Conservation (phyloP, 192 early-diverging fungal genomes). For the Ramicandelaber brevisporus region DNA sequence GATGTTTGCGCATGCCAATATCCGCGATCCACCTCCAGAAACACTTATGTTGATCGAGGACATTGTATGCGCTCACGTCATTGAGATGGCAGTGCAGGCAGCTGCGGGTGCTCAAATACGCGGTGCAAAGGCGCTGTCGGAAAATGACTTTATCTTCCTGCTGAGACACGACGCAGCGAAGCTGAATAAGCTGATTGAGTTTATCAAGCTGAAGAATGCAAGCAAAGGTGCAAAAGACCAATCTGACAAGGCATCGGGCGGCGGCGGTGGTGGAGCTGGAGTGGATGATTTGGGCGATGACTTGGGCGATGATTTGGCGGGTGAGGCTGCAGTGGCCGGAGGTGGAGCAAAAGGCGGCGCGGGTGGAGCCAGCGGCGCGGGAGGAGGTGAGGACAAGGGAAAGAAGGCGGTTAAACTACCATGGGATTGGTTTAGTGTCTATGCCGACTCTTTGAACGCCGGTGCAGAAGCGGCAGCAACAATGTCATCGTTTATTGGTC, state of each 20-base stretch:
- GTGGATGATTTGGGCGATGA: conserved; percentile 22
- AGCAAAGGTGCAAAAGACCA: conserved; percentile 80
- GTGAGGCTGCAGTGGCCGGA: conserved; percentile 3
- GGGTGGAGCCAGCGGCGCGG: too few relatives aligned
- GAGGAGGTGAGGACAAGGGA: too few relatives aligned
- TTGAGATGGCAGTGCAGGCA: conserved; percentile 80
- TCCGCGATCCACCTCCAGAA: conserved; percentile 64
- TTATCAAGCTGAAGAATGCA: conserved; percentile 88
- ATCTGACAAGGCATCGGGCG: too few relatives aligned
- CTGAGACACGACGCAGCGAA: conserved; percentile 87
- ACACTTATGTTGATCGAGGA: conserved; percentile 84
- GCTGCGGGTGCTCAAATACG: conserved; percentile 61
- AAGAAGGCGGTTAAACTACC: too few relatives aligned
- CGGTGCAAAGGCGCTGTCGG: conserved; percentile 45
- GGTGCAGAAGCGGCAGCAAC: too few relatives aligned
- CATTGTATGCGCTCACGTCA: conserved; percentile 80
- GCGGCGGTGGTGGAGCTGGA: conserved; percentile 24
- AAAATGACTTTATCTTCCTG: conserved; percentile 91
- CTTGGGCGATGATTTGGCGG: too few relatives aligned
- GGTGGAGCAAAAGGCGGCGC: conserved; percentile 6
- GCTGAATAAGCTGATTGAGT: conserved; percentile 71
- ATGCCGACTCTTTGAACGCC: too few relatives aligned
- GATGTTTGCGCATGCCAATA: conserved; percentile 99
- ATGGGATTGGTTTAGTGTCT: too few relatives aligned
- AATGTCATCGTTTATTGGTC: too few relatives aligned